Base-by-base conservation (phyloP, 2,329 filamentous ascomycete genomes). In the Mycogone perniciosa region DNA sequence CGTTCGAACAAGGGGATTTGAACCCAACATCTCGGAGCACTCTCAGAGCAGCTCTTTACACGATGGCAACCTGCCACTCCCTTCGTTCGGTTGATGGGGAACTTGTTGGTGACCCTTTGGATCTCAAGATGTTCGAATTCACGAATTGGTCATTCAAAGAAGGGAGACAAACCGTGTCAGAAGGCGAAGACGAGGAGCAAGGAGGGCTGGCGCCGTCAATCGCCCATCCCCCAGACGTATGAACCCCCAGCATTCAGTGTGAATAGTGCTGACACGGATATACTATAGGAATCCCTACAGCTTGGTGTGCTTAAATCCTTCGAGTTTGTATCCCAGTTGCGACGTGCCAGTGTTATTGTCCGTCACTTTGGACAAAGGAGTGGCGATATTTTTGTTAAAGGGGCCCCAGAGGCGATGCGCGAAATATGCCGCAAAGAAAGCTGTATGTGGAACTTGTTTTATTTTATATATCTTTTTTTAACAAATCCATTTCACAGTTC, bases 111-210 rank as follows among this genome's bases (percentile, higher is more conserved):
- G 93, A 99, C 62, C 93, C 95, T 4, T 75, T 99, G 2, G 93
- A 99, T 66, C 76, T 96, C 51, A 97, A 97, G 66, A 99, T 99
- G 93, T 99, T 99, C 64, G 86, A 96, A 57, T 99, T 96, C 59
- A 97, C 93, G 0, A 80, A 81, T 5, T 99, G 93, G 93, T 80
- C 82, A 4, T 99, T 89, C 59, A 88, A 96, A 65, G 93, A 99
- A 72, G 89, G 90, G 2, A 84, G 84, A 42, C 84, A 91, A 58
- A 77, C 78, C 47, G 70, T 76, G 27, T 79, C 77, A 30, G 81
- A 81, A 47, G 76, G 76, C 39, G 82, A 87, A 45, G 85, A 89
- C 20, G 88, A 92, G 43, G 86, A 91, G 52, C 85, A 85, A 60
- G 76, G 79, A 4, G 84, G 85, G 6, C 77, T 96, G 35, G 85